Percentiles rank a stretch among this genome's conserved stretches.
Evolutionary conservation across 179 eudicot genomes (phyloP).

Genomic region (Heliamphora pulchella): DNA sequence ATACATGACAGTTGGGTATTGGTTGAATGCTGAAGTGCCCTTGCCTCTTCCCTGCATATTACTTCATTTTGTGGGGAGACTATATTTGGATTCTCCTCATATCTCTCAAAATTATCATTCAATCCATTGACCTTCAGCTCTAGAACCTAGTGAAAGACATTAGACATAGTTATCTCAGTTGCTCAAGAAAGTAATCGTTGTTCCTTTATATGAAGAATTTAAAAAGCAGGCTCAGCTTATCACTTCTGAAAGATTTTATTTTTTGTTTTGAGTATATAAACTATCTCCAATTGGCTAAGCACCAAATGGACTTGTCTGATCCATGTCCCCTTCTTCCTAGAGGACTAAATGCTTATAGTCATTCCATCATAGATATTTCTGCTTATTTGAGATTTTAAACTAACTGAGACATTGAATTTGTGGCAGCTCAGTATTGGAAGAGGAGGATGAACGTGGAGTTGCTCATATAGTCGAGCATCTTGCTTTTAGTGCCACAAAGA

Average conservation of each 20-base stretch:
- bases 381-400: neutral
- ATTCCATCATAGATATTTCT: neutral
- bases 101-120: neutral
- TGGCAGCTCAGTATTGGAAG: conserved; percentile 97
- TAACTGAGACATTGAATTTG: conserved; percentile 21
- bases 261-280: neutral
- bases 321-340: neutral
- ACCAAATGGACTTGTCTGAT: neutral
- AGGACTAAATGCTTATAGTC: neutral
- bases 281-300: neutral
- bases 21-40: neutral
- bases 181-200: neutral
- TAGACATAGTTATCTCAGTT: neutral
- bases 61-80: neutral
- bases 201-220: neutral
- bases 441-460: conserved; percentile 88
- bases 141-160: neutral
- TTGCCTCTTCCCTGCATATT: neutral
- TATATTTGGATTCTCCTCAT: neutral
- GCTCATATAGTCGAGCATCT: conserved; percentile 94
- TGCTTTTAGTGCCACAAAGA: conserved; percentile 85
- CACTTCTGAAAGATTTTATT: neutral
- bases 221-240: neutral
- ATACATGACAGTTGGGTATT: neutral
- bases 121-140: neutral